phyloP scores from a whole-genome alignment of 108 stramenopile species.

The Aurantiochytrium sp. region DNA sequence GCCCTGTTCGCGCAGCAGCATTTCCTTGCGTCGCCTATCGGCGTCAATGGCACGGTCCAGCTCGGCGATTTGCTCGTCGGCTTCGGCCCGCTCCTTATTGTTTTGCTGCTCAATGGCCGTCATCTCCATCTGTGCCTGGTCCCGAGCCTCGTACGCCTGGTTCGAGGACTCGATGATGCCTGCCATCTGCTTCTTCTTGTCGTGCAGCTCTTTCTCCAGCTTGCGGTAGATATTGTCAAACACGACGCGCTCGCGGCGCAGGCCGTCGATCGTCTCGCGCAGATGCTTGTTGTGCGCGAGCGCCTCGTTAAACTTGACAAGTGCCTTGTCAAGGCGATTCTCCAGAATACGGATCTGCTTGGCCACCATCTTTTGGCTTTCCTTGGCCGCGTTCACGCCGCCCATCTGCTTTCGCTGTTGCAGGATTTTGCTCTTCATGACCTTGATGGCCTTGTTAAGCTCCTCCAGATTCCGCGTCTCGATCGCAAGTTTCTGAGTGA shows the following conservation, averaged over 20 bases:
- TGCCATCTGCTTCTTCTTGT: conserved; percentile 75
- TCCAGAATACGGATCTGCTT: conserved; percentile 75
- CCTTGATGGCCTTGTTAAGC: conserved; percentile 61
- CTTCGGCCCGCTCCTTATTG: conserved; percentile 68
- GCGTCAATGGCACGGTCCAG: conserved; percentile 49
- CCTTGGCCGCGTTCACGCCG: conserved; percentile 70
- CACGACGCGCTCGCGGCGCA: conserved; percentile 72
- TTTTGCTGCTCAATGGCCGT: conserved; percentile 74
- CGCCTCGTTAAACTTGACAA: conserved; percentile 76
- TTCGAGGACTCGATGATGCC: conserved; percentile 74
- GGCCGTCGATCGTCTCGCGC: conserved; percentile 72
- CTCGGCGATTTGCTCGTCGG: conserved; percentile 65
- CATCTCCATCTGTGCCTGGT: conserved; percentile 74
- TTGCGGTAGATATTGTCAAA: conserved; percentile 77
- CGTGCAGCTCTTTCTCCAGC: conserved; percentile 59
- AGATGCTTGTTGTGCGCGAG: conserved; percentile 70
- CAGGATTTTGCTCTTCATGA: conserved; percentile 62
- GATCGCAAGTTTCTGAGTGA: conserved; percentile 49
- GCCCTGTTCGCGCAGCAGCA: background rate
- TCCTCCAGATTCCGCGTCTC: conserved; percentile 52
- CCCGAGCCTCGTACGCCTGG: conserved; percentile 75
- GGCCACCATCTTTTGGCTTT: conserved; percentile 65
- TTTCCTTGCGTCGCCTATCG: background rate
- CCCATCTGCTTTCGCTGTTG: conserved; percentile 72
- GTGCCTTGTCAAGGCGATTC: conserved; percentile 76